Percentiles rank a stretch among this genome's conserved stretches.
phyloP scores from a whole-genome alignment of 202 grass and related monocot species.

The Sporobolus alterniflorus region DNA sequence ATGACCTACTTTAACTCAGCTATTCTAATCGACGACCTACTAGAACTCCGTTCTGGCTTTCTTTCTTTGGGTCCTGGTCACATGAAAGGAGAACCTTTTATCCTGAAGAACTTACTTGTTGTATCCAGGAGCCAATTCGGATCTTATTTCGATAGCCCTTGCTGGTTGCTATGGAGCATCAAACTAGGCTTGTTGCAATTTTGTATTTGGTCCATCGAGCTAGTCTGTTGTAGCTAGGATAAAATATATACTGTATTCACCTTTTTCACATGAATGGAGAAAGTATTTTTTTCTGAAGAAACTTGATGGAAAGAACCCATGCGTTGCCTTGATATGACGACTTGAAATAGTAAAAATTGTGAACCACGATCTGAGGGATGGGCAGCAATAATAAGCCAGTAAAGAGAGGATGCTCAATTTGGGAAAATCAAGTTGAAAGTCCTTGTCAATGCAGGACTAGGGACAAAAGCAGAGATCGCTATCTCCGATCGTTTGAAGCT shows the following conservation, averaged over 20 bases:
- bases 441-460: constrained; percentile 3
- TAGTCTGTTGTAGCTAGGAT: background rate
- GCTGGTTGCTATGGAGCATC: constrained; percentile 15
- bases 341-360: background rate
- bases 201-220: constrained; percentile 7
- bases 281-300: too few relatives aligned
- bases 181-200: constrained; percentile 2
- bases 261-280: too few relatives aligned
- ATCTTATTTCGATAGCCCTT: constrained; percentile 18
- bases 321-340: background rate
- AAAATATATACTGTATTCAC: too few relatives aligned
- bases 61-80: constrained; percentile 7
- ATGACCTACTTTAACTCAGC: constrained; percentile 18
- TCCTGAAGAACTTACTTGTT: background rate
- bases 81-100: background rate
- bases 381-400: background rate
- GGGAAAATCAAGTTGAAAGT: constrained; percentile 21
- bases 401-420: too few relatives aligned
- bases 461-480: constrained; percentile 41
- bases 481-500: constrained; percentile 28
- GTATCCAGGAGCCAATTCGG: background rate
- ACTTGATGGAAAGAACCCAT: background rate
- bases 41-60: background rate
- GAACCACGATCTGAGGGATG: background rate
- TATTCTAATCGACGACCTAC: constrained; percentile 16